Evolutionary conservation across 2,329 filamentous ascomycete genomes (phyloP).

Genomic region (Penicillium sp.): DNA sequence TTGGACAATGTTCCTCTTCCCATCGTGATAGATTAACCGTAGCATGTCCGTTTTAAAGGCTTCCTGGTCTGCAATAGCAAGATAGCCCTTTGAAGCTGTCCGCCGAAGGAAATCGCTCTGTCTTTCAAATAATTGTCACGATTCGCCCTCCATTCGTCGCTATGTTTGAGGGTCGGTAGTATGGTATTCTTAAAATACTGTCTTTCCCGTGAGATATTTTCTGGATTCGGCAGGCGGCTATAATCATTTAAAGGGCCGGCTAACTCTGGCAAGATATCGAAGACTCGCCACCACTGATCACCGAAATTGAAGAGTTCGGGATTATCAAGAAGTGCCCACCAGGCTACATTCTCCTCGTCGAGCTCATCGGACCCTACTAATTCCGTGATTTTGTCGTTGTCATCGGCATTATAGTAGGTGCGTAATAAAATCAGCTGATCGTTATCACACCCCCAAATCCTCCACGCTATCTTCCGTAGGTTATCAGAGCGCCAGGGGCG

Average conservation of each 20-base stretch:
- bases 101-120: not conserved
- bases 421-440: not conserved
- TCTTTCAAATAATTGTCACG: not conserved
- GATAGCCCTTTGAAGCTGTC: not conserved
- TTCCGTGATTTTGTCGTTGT: not conserved
- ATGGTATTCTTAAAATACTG: not conserved
- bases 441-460: not conserved
- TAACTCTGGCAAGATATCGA: not conserved
- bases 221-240: not conserved
- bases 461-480: not conserved
- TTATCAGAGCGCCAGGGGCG: not conserved
- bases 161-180: not conserved
- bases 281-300: not conserved
- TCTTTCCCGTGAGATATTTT: not conserved
- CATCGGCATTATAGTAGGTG: not conserved
- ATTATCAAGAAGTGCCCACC: not conserved
- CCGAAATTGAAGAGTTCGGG: not conserved
- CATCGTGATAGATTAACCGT: not conserved
- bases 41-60: not conserved
- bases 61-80: not conserved
- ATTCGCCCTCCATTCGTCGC: not conserved
- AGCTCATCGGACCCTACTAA: not conserved
- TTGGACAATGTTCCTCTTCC: not conserved
- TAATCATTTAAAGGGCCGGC: not conserved
- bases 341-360: not conserved